Evolutionary conservation across 2,329 filamentous ascomycete species (phyloP).

Genomic region (Talaromyces sp.): DNA sequence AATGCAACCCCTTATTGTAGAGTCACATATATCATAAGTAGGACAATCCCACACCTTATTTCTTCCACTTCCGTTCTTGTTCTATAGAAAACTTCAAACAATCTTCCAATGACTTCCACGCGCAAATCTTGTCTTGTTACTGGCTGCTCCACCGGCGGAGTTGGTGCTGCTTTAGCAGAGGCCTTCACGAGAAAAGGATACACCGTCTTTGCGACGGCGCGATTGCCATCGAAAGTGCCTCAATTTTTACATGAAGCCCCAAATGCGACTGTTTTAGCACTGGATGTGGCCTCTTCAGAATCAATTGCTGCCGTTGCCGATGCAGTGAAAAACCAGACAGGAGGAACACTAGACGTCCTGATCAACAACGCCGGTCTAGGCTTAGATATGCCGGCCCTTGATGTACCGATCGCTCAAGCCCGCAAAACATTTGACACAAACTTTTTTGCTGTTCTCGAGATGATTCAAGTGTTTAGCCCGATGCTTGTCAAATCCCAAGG

Average conservation of each 20-base stretch:
- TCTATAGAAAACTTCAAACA: neutral
- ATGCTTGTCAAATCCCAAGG: neutral
- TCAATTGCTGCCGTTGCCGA: neutral
- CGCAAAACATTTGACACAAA: neutral
- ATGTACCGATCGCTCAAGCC: neutral
- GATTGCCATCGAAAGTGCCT: neutral
- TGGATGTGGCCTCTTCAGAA: neutral
- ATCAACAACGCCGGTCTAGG: constrained; percentile 6
- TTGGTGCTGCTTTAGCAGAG: constrained; percentile 1
- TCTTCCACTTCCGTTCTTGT: neutral
- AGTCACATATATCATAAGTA: neutral
- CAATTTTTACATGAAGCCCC: neutral
- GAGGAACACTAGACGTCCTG: constrained; percentile 5
- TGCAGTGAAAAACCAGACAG: neutral
- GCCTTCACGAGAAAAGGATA: constrained; percentile 1
- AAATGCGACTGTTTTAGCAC: neutral
- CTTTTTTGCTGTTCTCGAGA: neutral
- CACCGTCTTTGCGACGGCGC: constrained; percentile 3
- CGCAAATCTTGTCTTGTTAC: neutral
- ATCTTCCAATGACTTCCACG: neutral
- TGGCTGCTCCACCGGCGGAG: constrained; percentile 2
- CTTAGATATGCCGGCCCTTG: neutral
- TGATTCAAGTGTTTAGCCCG: neutral
- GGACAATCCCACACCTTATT: neutral
- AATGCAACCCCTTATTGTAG: neutral